Evolutionary conservation across 2,329 filamentous ascomycete genomes (phyloP).

Genomic region (Penicillium hesseltinei): DNA sequence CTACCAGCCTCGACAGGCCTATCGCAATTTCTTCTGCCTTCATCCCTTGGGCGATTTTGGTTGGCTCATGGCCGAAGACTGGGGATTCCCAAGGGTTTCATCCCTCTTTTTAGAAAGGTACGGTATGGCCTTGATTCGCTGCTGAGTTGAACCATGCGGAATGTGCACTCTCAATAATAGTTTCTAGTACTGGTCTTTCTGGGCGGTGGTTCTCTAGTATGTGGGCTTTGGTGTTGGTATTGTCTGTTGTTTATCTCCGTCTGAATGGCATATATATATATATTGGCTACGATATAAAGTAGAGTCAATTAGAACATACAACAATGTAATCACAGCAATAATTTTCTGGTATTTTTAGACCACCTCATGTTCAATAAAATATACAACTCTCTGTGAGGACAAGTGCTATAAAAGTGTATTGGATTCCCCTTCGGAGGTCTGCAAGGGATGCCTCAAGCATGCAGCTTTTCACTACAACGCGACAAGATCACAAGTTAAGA

Average conservation of each 20-base stretch:
- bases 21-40: neutral
- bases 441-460: neutral
- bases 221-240: neutral
- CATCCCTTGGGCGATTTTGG: constrained; percentile 3
- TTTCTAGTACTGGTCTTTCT: neutral
- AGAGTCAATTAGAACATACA: neutral
- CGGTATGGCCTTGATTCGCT: neutral
- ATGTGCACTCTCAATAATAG: neutral
- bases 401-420: neutral
- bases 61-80: neutral
- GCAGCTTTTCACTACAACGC: neutral
- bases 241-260: neutral
- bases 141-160: constrained; percentile 1
- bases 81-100: constrained; percentile 11
- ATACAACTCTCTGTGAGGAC: neutral
- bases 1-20: neutral
- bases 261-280: neutral
- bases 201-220: neutral
- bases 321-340: neutral
- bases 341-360: no score
- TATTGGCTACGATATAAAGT: neutral
- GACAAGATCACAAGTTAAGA: neutral
- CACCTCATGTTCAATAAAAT: no score
- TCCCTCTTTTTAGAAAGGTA: constrained; percentile 1
- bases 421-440: neutral